Evolutionary conservation across 768 basidiomycete genomes (phyloP), one percentile per base, ranked within the genome.

Genomic region (Collybia nuda): DNA sequence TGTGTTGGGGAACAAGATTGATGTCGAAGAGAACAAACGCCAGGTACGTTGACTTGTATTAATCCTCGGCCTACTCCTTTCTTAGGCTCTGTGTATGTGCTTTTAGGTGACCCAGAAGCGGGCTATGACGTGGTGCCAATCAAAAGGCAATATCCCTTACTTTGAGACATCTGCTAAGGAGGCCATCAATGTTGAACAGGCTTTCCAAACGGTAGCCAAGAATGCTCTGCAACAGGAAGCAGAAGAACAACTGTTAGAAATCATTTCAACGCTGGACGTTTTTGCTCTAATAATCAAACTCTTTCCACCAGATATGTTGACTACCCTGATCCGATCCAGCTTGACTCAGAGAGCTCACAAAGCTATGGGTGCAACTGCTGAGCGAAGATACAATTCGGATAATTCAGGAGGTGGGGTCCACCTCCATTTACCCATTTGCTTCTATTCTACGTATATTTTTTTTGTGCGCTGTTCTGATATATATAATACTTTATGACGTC

Each of bases 141-240:
- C 95, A 51, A 98, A 98, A 75, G 96, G 96, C 66, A 98, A 98
- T 71, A 98, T 99, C 56, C 97, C 97, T 23, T 99, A 98, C 74
- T 99, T 98, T 67, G 97, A 99, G 76, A 98, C 97, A 5, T 99
- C 97, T 7, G 97, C 97, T 36, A 99, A 99, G 73, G 97, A 99
- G 71, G 96, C 97, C 9, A 98, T 98, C 79, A 99, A 99, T 63
- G 97, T 99, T 48, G 97, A 99, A 68, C 96, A 98, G 68, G 97
- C 96, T 3, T 99, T 99, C 85, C 95, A 97, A 71, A 97, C 95
- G 1, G 95, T 98, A 49, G 96, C 96, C n/a, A 96, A 96, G 90
- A 98, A 97, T 67, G 97, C 97, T 9, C 72, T 99, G 57, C 92
- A 93, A 66, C 96, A 98, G 73, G 97, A 98, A 67, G 86, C 90